Conservation (phyloP, 2,329 filamentous ascomycete genomes). For the Exophiala spinifera region DNA sequence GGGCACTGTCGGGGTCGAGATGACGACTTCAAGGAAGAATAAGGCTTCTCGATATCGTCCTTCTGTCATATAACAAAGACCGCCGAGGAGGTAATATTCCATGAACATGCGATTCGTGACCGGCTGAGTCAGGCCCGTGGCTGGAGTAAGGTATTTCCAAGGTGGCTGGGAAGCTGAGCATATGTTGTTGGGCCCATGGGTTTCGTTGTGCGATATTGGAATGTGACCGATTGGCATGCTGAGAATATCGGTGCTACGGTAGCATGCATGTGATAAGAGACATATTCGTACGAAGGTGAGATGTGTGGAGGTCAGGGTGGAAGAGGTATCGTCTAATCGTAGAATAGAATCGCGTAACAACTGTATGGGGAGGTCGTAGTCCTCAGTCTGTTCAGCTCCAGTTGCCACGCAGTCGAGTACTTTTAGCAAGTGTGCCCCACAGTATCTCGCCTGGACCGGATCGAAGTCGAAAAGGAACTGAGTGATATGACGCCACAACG, state of each 20-base stretch:
- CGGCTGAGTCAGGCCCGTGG: slow-evolving; percentile 40
- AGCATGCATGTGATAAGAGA: slow-evolving; percentile 41
- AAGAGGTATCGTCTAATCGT: slow-evolving; percentile 42
- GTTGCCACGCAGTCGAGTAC: slow-evolving; percentile 37
- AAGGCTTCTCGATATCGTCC: slow-evolving; percentile 62
- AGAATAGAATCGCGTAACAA: slow-evolving; percentile 44
- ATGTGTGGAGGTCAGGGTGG: slow-evolving; percentile 45
- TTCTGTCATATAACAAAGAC: slow-evolving; percentile 61
- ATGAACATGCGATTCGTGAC: slow-evolving; percentile 47
- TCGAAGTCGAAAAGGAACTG: slow-evolving; percentile 55
- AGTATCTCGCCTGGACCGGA: slow-evolving; percentile 44
- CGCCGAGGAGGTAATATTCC: slow-evolving; percentile 65
- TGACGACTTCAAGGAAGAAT: slow-evolving; percentile 60
- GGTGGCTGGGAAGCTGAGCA: slow-evolving; percentile 34
- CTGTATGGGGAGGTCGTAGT: slow-evolving; percentile 39
- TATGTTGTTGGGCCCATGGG: slow-evolving; percentile 27
- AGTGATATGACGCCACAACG: slow-evolving; percentile 50
- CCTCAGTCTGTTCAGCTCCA: slow-evolving; percentile 35
- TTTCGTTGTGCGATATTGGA: slow-evolving; percentile 32
- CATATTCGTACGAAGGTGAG: slow-evolving; percentile 41
- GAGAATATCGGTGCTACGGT: slow-evolving; percentile 40
- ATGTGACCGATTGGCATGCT: slow-evolving; percentile 44
- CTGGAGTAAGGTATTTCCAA: slow-evolving; percentile 36
- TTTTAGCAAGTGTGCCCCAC: slow-evolving; percentile 39
- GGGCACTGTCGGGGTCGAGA: slow-evolving; percentile 65